A percentile compares a stretch with the other conserved stretches of the same genome.
These are phyloP conservation scores for Fibroporia radiculosa DNA, from an alignment of 768 basidiomycete species.

Conservation along the genomic window DNA sequence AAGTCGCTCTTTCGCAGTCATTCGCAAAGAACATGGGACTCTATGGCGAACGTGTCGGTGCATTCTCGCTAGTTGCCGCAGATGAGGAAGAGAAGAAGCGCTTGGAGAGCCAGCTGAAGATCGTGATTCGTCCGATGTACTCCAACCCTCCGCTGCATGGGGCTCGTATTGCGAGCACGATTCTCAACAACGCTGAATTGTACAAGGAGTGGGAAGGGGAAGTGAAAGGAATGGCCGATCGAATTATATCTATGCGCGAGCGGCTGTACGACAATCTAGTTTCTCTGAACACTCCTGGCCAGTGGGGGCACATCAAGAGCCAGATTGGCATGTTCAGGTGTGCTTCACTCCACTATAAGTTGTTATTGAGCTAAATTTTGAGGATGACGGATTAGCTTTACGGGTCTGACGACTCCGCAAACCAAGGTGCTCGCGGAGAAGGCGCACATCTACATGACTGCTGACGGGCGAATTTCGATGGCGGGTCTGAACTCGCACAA, in stretches of 20 bases:
- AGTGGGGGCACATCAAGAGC: constrained; percentile 91
- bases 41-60: constrained; percentile 97
- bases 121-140: constrained; percentile 93
- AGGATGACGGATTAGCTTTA: constrained; percentile 44
- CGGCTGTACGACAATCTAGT: constrained; percentile 72
- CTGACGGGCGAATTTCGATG: constrained; percentile 91
- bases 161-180: constrained; percentile 78
- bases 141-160: constrained; percentile 95
- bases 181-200: constrained; percentile 66
- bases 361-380: background rate
- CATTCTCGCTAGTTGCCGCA: constrained; percentile 75
- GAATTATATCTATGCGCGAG: constrained; percentile 91
- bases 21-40: constrained; percentile 99
- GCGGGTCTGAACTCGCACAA: constrained; percentile 80
- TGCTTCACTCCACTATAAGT: constrained; percentile 12
- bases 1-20: constrained; percentile 85
- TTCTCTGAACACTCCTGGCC: constrained; percentile 82
- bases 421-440: constrained; percentile 79
- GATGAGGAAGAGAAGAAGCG: constrained; percentile 74
- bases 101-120: constrained; percentile 92
- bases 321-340: constrained; percentile 99
- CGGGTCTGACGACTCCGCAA: constrained; percentile 73
- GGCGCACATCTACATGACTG: constrained; percentile 92
- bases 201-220: constrained; percentile 86
- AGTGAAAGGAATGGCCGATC: constrained; percentile 92